Percentiles rank a stretch among this genome's conserved stretches.
Conservation (phyloP, 495 filamentous ascomycete species). For the Trichocladium uniseriatum region DNA sequence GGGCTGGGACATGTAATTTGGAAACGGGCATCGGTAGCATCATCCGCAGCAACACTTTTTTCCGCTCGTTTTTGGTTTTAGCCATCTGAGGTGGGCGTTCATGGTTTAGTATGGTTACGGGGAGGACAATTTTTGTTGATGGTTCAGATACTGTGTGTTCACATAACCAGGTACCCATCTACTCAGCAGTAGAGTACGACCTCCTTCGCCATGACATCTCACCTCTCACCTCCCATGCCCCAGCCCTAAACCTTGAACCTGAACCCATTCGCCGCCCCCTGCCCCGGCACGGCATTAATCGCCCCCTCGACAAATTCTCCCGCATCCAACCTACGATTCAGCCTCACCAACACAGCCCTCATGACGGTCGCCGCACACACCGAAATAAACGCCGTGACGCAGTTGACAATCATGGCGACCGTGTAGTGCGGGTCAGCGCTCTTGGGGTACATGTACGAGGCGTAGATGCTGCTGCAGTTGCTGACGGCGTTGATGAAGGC, state of each 20-base stretch:
- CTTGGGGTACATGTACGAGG: constrained; percentile 54
- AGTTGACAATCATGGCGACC: constrained; percentile 68
- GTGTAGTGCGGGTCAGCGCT: constrained; percentile 42
- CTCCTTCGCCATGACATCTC: too few relatives aligned
- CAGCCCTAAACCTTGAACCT: constrained; percentile 55
- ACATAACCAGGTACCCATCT: too few relatives aligned
- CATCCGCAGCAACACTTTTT: too few relatives aligned
- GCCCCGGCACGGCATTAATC: constrained; percentile 43
- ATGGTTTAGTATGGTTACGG: too few relatives aligned
- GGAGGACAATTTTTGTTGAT: too few relatives aligned
- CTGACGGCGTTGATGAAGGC: constrained; percentile 74
- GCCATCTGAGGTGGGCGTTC: too few relatives aligned
- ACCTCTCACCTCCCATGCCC: too few relatives aligned
- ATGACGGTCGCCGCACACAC: constrained; percentile 57
- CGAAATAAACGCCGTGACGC: constrained; percentile 54
- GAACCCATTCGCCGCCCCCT: constrained; percentile 52
- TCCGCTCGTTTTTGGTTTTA: too few relatives aligned
- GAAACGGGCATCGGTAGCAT: too few relatives aligned
- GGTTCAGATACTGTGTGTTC: too few relatives aligned
- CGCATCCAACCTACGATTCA: constrained; percentile 64
- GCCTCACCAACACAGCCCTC: constrained; percentile 52
- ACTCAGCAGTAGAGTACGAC: too few relatives aligned
- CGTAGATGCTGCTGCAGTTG: constrained; percentile 68
- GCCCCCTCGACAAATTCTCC: constrained; percentile 41
- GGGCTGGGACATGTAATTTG: too few relatives aligned